A percentile compares a stretch with the other conserved stretches of the same genome.
These are phyloP conservation scores for Neoboletus brunneissimus DNA, from an alignment of 768 basidiomycete genomes.

Conservation along the genomic window DNA sequence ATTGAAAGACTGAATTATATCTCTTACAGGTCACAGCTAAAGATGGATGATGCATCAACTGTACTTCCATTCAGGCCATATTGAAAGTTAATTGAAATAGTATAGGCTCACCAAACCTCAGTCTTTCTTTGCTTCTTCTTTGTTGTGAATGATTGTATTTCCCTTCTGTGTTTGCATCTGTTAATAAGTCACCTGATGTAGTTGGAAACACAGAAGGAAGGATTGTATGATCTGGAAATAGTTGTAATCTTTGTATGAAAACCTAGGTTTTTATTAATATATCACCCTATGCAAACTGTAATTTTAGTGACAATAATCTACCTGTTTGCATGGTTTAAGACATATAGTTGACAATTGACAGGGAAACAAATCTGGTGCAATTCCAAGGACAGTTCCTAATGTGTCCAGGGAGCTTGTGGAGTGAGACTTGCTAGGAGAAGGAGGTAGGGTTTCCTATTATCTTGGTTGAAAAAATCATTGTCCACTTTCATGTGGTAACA, in stretches of 20 bases:
- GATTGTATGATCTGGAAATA: conserved; percentile 21
- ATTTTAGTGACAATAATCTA: conserved; percentile 3
- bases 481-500: accelerated
- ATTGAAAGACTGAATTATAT: background rate
- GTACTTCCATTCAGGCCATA: background rate
- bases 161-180: background rate
- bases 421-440: conserved; percentile 8
- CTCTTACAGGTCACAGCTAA: conserved; percentile 11
- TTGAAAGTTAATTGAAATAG: background rate
- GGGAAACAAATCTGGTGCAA: conserved; percentile 45
- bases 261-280: conserved; percentile 1
- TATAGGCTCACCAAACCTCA: conserved; percentile 16
- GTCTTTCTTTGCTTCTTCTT: conserved; percentile 5
- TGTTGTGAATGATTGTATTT: background rate
- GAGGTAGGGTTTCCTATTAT: conserved; percentile 23
- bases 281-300: background rate
- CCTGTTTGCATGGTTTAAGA: conserved; percentile 48
- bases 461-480: background rate
- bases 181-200: background rate
- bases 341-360: conserved; percentile 51
- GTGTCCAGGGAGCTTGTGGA: conserved; percentile 12
- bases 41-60: conserved; percentile 8
- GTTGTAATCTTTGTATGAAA: conserved; percentile 20
- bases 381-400: conserved; percentile 38
- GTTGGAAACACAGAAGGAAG: conserved; percentile 6